Conservation (phyloP, 2,329 filamentous ascomycete genomes). For the Aureobasidium sp. region DNA sequence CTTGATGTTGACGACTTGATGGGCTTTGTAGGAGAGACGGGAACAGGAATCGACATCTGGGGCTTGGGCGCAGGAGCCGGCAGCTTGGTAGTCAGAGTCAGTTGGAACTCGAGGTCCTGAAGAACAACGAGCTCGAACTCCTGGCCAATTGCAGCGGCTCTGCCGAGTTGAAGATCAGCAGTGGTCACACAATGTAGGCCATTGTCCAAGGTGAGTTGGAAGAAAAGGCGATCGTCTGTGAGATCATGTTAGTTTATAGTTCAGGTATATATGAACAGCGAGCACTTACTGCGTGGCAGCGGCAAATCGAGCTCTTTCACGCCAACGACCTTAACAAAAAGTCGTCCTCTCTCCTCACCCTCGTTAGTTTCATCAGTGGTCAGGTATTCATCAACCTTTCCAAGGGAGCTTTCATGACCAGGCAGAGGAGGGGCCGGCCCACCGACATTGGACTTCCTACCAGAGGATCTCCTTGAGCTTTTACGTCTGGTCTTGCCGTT, state of each 20-base stretch:
- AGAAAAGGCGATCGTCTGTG: conserved; percentile 79
- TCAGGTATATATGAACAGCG: background rate
- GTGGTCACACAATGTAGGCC: conserved; percentile 97
- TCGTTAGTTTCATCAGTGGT: conserved; percentile 56
- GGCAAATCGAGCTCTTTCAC: conserved; percentile 93
- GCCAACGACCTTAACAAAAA: conserved; percentile 98
- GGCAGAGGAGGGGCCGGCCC: conserved; percentile 69
- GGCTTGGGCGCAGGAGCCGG: conserved; percentile 49
- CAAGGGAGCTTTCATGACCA: conserved; percentile 66
- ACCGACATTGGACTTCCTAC: conserved; percentile 22
- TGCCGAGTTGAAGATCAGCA: conserved; percentile 84
- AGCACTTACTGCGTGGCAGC: conserved; percentile 68
- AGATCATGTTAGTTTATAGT: conserved; percentile 23
- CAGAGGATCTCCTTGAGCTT: conserved; percentile 50
- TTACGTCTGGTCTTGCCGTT: conserved; percentile 67
- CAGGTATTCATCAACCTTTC: conserved; percentile 55
- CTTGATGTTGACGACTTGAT: conserved; percentile 61
- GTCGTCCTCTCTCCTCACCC: conserved; percentile 73
- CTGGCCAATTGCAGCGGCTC: conserved; percentile 88
- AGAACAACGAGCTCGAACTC: conserved; percentile 97
- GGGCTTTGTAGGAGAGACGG: conserved; percentile 53
- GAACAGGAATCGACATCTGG: conserved; percentile 16
- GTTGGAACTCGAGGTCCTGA: conserved; percentile 96
- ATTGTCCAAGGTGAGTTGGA: conserved; percentile 95
- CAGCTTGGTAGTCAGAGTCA: conserved; percentile 92